Evolutionary conservation across 257 asterid species (phyloP).

Genomic region (Ballota nigra): DNA sequence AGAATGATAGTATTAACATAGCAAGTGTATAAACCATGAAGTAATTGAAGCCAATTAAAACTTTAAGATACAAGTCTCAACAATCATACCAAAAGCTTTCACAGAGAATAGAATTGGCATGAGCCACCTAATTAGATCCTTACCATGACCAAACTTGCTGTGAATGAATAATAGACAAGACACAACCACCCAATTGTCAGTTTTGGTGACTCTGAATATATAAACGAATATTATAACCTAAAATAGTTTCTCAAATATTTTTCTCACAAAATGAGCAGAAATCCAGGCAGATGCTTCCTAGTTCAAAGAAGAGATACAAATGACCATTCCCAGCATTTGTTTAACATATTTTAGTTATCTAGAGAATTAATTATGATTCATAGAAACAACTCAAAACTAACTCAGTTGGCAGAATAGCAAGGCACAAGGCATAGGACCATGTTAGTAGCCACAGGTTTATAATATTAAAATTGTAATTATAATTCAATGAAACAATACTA

Average conservation of each 20-base stretch:
- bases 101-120: not conserved
- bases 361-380: not conserved
- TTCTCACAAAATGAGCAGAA: not conserved
- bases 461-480: too few relatives aligned
- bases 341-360: not conserved
- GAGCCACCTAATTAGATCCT: slow-evolving; percentile 8
- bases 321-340: not conserved
- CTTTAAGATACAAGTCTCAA: not conserved
- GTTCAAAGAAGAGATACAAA: not conserved
- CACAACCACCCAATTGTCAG: not conserved
- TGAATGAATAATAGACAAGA: not conserved
- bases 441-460: not conserved
- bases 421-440: not conserved
- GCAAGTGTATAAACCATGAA: not conserved
- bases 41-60: not conserved
- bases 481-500: too few relatives aligned
- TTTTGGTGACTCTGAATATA: not conserved
- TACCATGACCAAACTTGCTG: not conserved
- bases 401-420: not conserved
- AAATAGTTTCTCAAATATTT: not conserved
- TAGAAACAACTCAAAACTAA: not conserved
- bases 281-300: slow-evolving; percentile 2
- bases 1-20: not conserved
- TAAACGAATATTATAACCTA: not conserved
- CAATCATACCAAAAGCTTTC: not conserved